Percentiles rank a stretch among this genome's conserved stretches.
Conservation (phyloP, 176 grass and related monocot genomes). For the bread wheat (Triticum aestivum) region DNA sequence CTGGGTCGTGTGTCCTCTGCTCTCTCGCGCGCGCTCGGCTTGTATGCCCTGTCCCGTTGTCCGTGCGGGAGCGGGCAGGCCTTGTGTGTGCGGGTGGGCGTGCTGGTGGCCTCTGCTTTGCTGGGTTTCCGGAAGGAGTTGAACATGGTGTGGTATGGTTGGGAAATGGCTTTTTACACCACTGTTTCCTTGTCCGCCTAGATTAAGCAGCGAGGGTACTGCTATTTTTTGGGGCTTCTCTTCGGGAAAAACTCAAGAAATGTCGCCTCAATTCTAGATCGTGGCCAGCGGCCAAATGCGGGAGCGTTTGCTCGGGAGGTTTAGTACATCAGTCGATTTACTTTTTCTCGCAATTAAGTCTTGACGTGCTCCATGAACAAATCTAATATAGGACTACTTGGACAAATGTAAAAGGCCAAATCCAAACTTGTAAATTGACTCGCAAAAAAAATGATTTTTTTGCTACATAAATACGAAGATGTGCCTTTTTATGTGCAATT, state of each 20-base stretch:
- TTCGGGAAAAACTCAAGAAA: not conserved
- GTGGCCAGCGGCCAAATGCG: too few relatives aligned
- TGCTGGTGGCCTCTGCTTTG: not conserved
- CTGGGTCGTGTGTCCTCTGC: not conserved
- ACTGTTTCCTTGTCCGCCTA: not conserved
- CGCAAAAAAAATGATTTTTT: too few relatives aligned
- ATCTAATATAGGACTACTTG: not conserved
- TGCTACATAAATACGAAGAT: too few relatives aligned
- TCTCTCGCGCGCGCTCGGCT: not conserved
- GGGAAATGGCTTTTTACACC: not conserved
- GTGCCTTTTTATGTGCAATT: not conserved
- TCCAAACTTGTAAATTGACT: not conserved
- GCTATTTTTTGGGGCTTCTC: not conserved
- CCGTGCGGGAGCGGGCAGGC: not conserved
- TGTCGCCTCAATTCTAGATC: too few relatives aligned
- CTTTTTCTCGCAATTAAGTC: not conserved
- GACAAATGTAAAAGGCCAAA: not conserved
- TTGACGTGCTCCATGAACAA: not conserved
- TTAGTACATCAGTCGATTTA: not conserved
- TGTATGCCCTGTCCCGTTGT: not conserved
- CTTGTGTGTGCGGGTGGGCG: conserved; percentile 23
- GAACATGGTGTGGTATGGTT: not conserved
- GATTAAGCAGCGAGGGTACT: not conserved
- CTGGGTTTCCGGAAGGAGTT: not conserved
- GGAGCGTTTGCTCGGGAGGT: too few relatives aligned